Evolutionary conservation across 495 filamentous ascomycete species (phyloP), one percentile per base, ranked within the genome.

Genomic region (Penicillium herquei): DNA sequence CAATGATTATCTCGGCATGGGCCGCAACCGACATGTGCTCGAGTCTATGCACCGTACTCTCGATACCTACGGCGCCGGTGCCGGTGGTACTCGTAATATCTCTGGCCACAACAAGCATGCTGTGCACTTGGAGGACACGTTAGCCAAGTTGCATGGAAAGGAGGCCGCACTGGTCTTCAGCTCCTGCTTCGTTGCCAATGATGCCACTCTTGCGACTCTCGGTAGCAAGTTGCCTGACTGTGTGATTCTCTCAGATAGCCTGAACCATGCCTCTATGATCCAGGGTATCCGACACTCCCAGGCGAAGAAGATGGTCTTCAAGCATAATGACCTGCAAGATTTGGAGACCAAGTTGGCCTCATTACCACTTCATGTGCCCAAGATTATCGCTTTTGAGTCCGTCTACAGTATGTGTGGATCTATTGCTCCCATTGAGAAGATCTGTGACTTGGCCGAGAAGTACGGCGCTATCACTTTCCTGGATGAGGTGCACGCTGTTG

Each of bases 401-500:
- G 94, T 98, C 21, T 98, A 98, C 74, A 94, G 89, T 76, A 98
- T 98, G 94, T 98, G 95, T 72, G 94, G 94, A 56, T 95, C 90
- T 18, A 88, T 98, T 67, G 95, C 90, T 0, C 95, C 94, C 3
- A 98, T 98, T 57, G 90, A 91, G 73, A 84, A 88, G 67, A 98
- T 98, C 52, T 96, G 91, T 69, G 92, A 98, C 68, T 78, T 98
- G 21, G 92, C 94, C 12, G 92, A 98, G 51, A 96, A 96, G 73
- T 98, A 98, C 72, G 94, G 94, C 57, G 94, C 94, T 31, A 83
- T 98, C 59, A 98, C 94, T 62, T 98, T 98, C 73, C 76, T 96
- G 69, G 94, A 98, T 67, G 94, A 98, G 80, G 94, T 98, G 46
- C 94, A 98, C 72, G 94, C 94, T 34, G 94, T 98, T 18, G 94